phyloP scores from a whole-genome alignment of 306 rosid genomes.

The Oxytropis ochrocephala region DNA sequence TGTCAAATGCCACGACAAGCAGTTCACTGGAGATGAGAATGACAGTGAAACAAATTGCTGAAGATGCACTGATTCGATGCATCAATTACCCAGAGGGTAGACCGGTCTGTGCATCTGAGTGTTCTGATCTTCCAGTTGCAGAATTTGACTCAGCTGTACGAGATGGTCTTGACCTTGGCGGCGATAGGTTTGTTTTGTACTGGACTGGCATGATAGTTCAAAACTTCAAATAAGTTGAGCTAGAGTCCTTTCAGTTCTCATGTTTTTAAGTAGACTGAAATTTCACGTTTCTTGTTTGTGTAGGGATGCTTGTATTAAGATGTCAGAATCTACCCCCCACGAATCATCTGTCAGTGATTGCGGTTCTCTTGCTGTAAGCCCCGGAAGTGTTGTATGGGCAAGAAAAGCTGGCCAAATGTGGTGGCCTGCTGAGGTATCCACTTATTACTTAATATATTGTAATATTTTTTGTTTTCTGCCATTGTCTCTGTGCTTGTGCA shows the following conservation, averaged over 20 bases:
- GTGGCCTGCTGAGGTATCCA: constrained; percentile 69
- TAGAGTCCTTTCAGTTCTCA: background rate
- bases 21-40: constrained; percentile 28
- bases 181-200: constrained; percentile 34
- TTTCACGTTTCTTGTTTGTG: background rate
- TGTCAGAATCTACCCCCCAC: constrained; percentile 22
- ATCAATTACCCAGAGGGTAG: constrained; percentile 29
- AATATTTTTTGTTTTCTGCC: background rate
- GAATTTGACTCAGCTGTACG: constrained; percentile 30
- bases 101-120: constrained; percentile 37
- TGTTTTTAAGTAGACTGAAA: constrained; percentile 1
- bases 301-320: constrained; percentile 29
- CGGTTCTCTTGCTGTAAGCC: constrained; percentile 31
- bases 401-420: constrained; percentile 29
- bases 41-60: constrained; percentile 21
- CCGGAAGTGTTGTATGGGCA: constrained; percentile 55
- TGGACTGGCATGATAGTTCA: background rate
- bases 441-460: background rate
- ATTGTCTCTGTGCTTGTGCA: background rate
- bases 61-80: constrained; percentile 30
- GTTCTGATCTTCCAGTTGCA: constrained; percentile 21
- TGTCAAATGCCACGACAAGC: constrained; percentile 14
- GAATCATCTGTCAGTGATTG: constrained; percentile 37
- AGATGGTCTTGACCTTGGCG: constrained; percentile 13
- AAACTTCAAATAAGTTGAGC: constrained; percentile 10